Percentiles rank a stretch among this genome's conserved stretches.
Evolutionary conservation across 805 yeast species (phyloP).

Genomic region (Torulaspora indica): DNA sequence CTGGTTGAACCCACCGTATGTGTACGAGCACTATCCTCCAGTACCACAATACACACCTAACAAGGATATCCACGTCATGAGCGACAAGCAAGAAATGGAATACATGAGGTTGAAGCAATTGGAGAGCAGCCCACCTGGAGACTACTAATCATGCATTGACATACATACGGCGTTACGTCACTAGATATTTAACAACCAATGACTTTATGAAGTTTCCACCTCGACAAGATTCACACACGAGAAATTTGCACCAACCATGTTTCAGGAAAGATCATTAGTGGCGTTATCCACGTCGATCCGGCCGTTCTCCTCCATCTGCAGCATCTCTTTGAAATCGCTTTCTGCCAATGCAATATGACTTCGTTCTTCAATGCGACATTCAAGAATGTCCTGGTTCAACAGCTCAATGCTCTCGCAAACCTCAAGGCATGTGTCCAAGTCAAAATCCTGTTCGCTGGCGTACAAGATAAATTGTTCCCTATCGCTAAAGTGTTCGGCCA

Average conservation of each 20-base stretch:
- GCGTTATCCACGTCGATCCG: too few relatives aligned
- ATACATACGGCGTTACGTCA: not conserved
- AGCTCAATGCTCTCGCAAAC: conserved; percentile 14
- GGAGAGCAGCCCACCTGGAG: conserved; percentile 42
- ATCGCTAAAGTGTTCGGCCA: conserved; percentile 14
- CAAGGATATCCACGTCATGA: conserved; percentile 8
- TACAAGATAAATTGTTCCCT: conserved; percentile 13
- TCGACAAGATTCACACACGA: not conserved
- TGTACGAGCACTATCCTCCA: conserved; percentile 13
- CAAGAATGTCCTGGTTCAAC: conserved; percentile 9
- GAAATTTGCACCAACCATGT: too few relatives aligned
- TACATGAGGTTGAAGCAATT: conserved; percentile 35
- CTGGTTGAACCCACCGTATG: conserved; percentile 18
- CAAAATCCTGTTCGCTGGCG: conserved; percentile 15
- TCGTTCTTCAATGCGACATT: conserved; percentile 1
- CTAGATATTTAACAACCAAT: conserved; percentile 2
- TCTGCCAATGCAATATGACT: conserved; percentile 2
- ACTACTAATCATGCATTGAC: not conserved
- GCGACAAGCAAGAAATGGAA: conserved; percentile 42
- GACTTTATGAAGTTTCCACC: too few relatives aligned
- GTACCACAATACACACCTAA: conserved; percentile 27
- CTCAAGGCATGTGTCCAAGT: conserved; percentile 15
- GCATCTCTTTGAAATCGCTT: conserved; percentile 2
- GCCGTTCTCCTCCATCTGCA: not conserved
- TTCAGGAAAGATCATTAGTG: not conserved